Evolutionary conservation across 139 green algal genomes (phyloP), one percentile per base, ranked within the genome.

Genomic region (Nannochloris sp.): DNA sequence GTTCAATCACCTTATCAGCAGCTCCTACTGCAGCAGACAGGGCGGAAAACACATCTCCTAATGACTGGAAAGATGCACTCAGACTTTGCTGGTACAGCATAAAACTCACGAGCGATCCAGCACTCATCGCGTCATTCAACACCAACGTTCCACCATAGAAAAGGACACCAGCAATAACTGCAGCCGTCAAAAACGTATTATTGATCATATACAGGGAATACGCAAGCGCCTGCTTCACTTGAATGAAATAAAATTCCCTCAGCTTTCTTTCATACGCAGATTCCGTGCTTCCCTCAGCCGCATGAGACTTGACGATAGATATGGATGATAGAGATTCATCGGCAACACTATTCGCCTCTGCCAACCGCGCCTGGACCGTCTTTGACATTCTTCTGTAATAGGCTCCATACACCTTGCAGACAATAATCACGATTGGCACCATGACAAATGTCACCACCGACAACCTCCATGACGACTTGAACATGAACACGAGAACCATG

Each of bases 401-500:
- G 3, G 50, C 61, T 24, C 87, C 87, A 63, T 91, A 95, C 67
- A 88, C 78, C 75, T 87, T 85, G 62, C 68, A 85, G 44, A 94
- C 75, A n/a, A 65, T 49, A 16, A 90, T 61, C 19, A 88, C 78
- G 4, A 83, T 37, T 2, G 88, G 88, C 9, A 95, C 71, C 48
- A 91, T 73, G 44, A 91, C 80, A 66, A 93, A 88, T 9, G 85
- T 89, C 9, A 95, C 68, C 0, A 88, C 68, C 1, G 84, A 85
- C n/a, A 93, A 75, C 18, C 83, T 76, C 87, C 87, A 95, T 44
- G 58, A 80, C 29, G 85, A 80, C 1, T 46, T 31, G 51, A 93
- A 87, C 88, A 95, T 95, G 71, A 95, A 94, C 0, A 67, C 73
- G 46, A 94, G 69, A 51, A 91, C 81, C 60, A 91, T 76, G 16